Evolutionary conservation across 2,329 filamentous ascomycete species (phyloP), one percentile per base, ranked within the genome.

Genomic region (Waltergamsia citrina): DNA sequence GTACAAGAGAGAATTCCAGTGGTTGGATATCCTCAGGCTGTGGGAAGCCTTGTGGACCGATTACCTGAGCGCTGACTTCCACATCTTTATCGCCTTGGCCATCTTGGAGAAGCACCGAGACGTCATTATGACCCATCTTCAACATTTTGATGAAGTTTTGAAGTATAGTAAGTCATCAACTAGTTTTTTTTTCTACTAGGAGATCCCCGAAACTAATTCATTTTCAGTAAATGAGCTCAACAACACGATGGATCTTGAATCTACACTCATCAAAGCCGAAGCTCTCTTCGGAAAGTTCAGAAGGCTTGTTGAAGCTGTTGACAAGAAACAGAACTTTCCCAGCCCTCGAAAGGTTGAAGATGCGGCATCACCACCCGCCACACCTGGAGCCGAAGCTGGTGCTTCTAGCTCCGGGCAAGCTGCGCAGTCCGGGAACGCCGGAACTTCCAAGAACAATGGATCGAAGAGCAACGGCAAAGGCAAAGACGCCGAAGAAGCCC

Each of bases 31-130:
- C 9, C 63, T 96, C 22, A 74, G 84, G 14, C 64, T 98, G 4
- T 98, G 92, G 92, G 92, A 98, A 57, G 70, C 74, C 0, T 63
- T 96, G 3, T 98, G 93, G 92, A 96, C 92, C 3, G 92, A 98
- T 54, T 92, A 81, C 47, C 60, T 86, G 40, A 88, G 75, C 49
- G 84, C 84, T 46, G 87, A 85, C 52, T 98, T 96, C 60, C 92
- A 96, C 52, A 66, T 98, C 11, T 98, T 98, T 52, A 71, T 98
- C 41, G 92, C 93, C 0, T 62, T 98, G 27, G 90, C 92, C 0
- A 94, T 98, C 25, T 59, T 98, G 17, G 92, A 98, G 57, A 94
- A 93, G 60, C 92, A 96, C 50, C 69, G 90, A n/a, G 82, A 90
- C 50, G 83, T 96, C 10, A 96, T 98, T 41, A 94, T 98, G 81